These are phyloP conservation scores for Acanthamoeba healyi DNA, from an alignment of 208 protist genomes.

Conservation along the genomic window DNA sequence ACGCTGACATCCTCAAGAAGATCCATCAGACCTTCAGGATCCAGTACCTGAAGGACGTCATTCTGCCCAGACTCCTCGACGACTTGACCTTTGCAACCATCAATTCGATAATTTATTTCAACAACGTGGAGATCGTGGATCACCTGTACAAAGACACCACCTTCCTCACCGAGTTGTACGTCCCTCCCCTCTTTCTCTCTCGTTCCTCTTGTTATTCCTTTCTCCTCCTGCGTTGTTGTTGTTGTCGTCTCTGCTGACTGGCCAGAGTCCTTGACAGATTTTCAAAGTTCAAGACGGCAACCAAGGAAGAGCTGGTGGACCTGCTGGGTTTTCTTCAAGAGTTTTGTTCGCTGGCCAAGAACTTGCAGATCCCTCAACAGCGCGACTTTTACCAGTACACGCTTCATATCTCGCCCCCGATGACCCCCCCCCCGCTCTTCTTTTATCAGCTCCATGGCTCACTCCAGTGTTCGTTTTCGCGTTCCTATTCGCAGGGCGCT, in stretches of 20 bases:
- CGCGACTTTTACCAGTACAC: conserved; percentile 64
- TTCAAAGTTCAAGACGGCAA: conserved; percentile 63
- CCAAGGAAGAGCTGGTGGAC: conserved; percentile 76
- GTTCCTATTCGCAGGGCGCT: neutral
- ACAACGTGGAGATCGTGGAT: conserved; percentile 89
- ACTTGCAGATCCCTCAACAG: conserved; percentile 80
- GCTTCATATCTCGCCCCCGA: neutral
- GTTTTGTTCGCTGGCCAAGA: conserved; percentile 86
- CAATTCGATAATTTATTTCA: conserved; percentile 89
- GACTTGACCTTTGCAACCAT: conserved; percentile 88
- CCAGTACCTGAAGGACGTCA: conserved; percentile 88
- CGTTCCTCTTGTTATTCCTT: conserved; percentile 16
- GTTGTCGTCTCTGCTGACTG: neutral
- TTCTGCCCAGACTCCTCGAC: conserved; percentile 88
- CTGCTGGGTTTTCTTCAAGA: conserved; percentile 86
- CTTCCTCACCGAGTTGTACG: conserved; percentile 80
- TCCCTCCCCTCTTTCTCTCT: neutral
- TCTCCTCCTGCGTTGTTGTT: no score
- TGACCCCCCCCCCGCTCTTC: neutral
- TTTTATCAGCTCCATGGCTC: neutral
- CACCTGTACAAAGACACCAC: conserved; percentile 77
- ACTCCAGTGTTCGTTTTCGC: neutral
- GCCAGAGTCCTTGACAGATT: neutral
- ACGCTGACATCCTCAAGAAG: conserved; percentile 73
- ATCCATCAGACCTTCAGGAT: conserved; percentile 91